phyloP scores from a whole-genome alignment of 768 basidiomycete species.

The Symmetrospora coprosmae region DNA sequence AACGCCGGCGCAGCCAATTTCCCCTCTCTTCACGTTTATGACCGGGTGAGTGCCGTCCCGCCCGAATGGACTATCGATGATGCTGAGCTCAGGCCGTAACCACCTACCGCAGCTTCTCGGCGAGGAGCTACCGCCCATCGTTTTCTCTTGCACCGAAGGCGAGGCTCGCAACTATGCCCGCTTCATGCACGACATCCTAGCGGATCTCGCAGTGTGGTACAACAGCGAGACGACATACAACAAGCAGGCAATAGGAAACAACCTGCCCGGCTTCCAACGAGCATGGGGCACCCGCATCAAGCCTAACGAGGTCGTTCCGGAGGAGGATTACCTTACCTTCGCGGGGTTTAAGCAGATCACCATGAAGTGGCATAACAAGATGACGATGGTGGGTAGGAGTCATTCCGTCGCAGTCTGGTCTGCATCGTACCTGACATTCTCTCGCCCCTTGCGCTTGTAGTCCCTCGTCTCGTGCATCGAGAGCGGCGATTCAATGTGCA shows the following conservation, averaged over 20 bases:
- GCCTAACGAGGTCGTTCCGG: slow-evolving; percentile 58
- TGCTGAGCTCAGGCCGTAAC: neutral
- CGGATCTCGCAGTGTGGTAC: slow-evolving; percentile 67
- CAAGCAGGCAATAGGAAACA: slow-evolving; percentile 53
- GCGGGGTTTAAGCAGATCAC: slow-evolving; percentile 53
- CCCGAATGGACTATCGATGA: neutral
- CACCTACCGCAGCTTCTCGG: slow-evolving; percentile 55
- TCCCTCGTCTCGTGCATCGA: slow-evolving; percentile 65
- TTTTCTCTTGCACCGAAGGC: slow-evolving; percentile 89
- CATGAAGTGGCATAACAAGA: slow-evolving; percentile 69
- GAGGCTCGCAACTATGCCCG: slow-evolving; percentile 87
- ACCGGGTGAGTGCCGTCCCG: slow-evolving; percentile 46
- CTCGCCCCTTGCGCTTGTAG: slow-evolving; percentile 39
- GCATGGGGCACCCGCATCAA: slow-evolving; percentile 43
- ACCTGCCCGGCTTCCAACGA: slow-evolving; percentile 34
- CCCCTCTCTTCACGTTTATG: slow-evolving; percentile 67
- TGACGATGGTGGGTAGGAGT: slow-evolving; percentile 48
- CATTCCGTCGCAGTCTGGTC: neutral
- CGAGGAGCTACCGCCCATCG: slow-evolving; percentile 64
- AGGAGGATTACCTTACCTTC: slow-evolving; percentile 55
- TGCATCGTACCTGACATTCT: neutral
- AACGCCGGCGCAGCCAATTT: slow-evolving; percentile 77
- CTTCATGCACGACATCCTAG: slow-evolving; percentile 50
- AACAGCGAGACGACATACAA: slow-evolving; percentile 46
- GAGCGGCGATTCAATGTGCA: slow-evolving; percentile 87